Conservation (phyloP, 2,329 filamentous ascomycete genomes). For the Botrytis porri region DNA sequence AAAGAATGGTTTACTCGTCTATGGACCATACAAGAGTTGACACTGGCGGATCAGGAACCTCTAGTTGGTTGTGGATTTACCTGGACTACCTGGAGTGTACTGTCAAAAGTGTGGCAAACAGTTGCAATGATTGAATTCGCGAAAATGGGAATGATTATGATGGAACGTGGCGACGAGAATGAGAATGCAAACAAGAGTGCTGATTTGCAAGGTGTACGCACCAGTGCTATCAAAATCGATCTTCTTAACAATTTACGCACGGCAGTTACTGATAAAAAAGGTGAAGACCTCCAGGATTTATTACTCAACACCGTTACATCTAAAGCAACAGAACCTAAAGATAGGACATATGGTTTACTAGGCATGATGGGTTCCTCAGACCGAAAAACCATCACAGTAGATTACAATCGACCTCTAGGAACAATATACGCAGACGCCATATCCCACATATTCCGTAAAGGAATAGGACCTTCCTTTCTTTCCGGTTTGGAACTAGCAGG, state of each 20-base stretch:
- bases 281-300: neutral
- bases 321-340: neutral
- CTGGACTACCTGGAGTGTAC: slow-evolving; percentile 4
- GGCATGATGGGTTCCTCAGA: neutral
- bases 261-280: neutral
- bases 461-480: neutral
- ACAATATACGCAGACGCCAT: neutral
- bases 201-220: neutral
- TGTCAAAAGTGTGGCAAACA: neutral
- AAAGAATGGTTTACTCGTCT: slow-evolving; percentile 22
- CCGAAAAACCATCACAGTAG: neutral
- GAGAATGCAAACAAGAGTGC: neutral
- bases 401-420: neutral
- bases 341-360: neutral
- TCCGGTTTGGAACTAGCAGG: neutral
- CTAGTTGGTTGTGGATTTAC: slow-evolving; percentile 1
- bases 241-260: neutral
- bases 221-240: neutral
- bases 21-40: slow-evolving; percentile 22
- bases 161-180: too few species aligned
- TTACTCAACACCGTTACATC: slow-evolving; percentile 1
- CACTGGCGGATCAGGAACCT: neutral
- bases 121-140: neutral
- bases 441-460: neutral
- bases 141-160: neutral